These are phyloP conservation scores for Candida xiaguanensis DNA, from an alignment of 805 yeast genomes.

Conservation along the genomic window DNA sequence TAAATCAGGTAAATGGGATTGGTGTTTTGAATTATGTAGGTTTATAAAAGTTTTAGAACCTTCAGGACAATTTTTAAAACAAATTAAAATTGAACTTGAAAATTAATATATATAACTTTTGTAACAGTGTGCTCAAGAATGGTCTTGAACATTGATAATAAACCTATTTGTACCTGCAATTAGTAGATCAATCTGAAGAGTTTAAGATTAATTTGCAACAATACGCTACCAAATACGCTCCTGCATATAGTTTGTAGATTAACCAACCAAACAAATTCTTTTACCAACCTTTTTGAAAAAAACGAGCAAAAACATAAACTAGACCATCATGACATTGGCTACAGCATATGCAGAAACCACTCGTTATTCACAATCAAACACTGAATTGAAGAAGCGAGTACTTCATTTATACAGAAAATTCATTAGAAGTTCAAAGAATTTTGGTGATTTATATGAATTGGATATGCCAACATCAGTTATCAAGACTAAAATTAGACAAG, in stretches of 20 bases:
- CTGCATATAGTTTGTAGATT: slow-evolving; percentile 7
- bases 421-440: slow-evolving; percentile 56
- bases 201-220: not conserved
- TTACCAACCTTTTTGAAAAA: slow-evolving; percentile 2
- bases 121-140: too few species aligned
- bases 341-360: slow-evolving; percentile 85
- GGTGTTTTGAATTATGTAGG: slow-evolving; percentile 52
- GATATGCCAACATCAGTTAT: slow-evolving; percentile 76
- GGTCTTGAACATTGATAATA: too few species aligned
- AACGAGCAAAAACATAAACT: not conserved
- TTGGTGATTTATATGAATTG: slow-evolving; percentile 64
- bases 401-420: slow-evolving; percentile 71
- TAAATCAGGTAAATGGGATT: slow-evolving; percentile 43
- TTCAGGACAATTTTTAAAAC: slow-evolving; percentile 27
- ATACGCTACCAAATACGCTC: not conserved
- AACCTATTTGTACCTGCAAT: too few species aligned
- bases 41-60: slow-evolving; percentile 51
- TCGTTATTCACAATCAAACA: slow-evolving; percentile 55
- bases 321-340: slow-evolving; percentile 51
- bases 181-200: too few species aligned
- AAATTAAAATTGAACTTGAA: slow-evolving; percentile 10
- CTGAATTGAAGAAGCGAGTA: slow-evolving; percentile 62
- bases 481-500: slow-evolving; percentile 83
- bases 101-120: not conserved
- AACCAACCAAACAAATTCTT: slow-evolving; percentile 9